Evolutionary conservation across 2,329 filamentous ascomycete species (phyloP).

Genomic region (Shiraia bambusicola): DNA sequence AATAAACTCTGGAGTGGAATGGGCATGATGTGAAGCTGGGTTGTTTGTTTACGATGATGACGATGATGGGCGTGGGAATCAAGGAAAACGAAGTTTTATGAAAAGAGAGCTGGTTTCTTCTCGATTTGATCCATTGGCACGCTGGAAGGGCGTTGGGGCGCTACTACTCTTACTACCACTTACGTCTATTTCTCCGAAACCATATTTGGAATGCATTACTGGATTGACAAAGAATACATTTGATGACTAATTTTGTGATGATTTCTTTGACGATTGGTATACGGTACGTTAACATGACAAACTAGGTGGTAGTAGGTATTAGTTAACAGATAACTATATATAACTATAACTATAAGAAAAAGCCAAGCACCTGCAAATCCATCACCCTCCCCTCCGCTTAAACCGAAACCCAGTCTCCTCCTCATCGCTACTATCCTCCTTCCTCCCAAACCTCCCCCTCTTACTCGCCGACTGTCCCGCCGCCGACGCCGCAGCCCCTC

Average conservation of each 20-base stretch:
- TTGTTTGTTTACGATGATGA: no score
- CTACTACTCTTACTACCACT: no score
- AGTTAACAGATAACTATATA: no score
- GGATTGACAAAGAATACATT: background rate
- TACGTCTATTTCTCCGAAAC: background rate
- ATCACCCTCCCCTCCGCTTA: conserved; percentile 34
- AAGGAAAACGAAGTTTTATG: background rate
- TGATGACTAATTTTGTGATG: conserved; percentile 2
- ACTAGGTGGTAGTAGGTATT: no score
- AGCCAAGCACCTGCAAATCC: no score
- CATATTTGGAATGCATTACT: background rate
- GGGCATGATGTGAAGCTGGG: background rate
- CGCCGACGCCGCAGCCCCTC: conserved; percentile 22
- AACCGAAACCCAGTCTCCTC: conserved; percentile 60
- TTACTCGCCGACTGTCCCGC: conserved; percentile 32
- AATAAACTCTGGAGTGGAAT: no score
- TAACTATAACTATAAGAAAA: no score
- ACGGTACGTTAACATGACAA: no score
- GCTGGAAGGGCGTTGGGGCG: conserved; percentile 17
- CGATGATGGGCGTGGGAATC: no score
- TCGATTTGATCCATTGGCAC: conserved; percentile 3
- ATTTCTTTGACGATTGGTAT: background rate
- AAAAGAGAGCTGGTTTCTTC: background rate
- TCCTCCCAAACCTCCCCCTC: conserved; percentile 22
- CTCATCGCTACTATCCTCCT: conserved; percentile 57